A percentile compares a stretch with the other conserved stretches of the same genome.
Conservation (phyloP, 257 asterid genomes). For the Penstemon eatonii region DNA sequence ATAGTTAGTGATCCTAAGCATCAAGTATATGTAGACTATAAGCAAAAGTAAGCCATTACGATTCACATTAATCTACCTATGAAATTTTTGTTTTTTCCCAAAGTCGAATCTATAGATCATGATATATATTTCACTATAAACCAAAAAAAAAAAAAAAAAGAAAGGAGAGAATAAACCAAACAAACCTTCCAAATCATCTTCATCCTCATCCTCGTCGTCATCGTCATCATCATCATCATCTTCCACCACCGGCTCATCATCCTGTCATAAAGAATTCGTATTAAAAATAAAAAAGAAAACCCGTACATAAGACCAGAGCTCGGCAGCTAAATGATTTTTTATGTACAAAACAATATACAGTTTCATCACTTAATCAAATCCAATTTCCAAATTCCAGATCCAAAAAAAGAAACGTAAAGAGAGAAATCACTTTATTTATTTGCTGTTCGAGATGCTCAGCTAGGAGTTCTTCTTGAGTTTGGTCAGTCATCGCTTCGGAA, state of each 20-base stretch:
- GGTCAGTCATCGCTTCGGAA: slow-evolving; percentile 42
- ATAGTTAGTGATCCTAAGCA: too few relatives aligned
- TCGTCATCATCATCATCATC: slow-evolving; percentile 48
- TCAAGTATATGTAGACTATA: too few relatives aligned
- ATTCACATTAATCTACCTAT: too few relatives aligned
- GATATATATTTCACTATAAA: background rate
- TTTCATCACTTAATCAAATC: slow-evolving; percentile 1
- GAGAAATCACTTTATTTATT: slow-evolving; percentile 41
- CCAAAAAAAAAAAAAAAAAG: background rate
- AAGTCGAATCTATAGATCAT: too few relatives aligned
- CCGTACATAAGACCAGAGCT: background rate
- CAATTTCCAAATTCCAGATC: background rate
- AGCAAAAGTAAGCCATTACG: too few relatives aligned
- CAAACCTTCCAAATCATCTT: slow-evolving; percentile 47
- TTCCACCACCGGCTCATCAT: slow-evolving; percentile 46
- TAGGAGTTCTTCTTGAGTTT: slow-evolving; percentile 51
- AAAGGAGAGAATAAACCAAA: background rate
- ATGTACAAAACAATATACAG: slow-evolving; percentile 1
- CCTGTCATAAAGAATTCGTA: slow-evolving; percentile 26
- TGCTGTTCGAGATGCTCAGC: slow-evolving; percentile 58
- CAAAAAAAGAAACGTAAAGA: slow-evolving; percentile 5
- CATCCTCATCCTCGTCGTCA: slow-evolving; percentile 45
- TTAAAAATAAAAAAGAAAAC: background rate
- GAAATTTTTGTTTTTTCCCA: too few relatives aligned
- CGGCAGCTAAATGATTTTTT: background rate